These are phyloP conservation scores for Choiromyces venosus DNA, from an alignment of 495 filamentous ascomycete species.

Conservation along the genomic window DNA sequence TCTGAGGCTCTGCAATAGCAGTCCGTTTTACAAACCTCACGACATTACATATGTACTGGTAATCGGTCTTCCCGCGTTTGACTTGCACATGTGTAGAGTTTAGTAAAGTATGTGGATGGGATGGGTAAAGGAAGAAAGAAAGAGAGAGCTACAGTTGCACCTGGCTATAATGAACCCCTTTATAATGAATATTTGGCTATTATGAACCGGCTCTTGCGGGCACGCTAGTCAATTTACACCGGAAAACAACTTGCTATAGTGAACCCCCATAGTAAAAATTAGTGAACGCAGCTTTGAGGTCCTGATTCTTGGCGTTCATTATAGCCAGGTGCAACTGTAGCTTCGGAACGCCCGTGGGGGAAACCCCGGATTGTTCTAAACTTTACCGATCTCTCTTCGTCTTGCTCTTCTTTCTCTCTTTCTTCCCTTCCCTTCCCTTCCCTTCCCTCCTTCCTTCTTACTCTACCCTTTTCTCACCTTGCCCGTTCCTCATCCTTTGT, in stretches of 20 bases:
- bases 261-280: no score
- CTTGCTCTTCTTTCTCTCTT: neutral
- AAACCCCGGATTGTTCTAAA: neutral
- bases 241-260: no score
- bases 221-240: no score
- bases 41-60: neutral
- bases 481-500: neutral
- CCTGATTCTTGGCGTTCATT: no score
- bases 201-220: no score
- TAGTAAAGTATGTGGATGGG: neutral
- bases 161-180: no score
- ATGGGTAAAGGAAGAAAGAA: neutral
- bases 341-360: neutral
- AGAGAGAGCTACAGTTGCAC: no score
- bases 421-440: neutral
- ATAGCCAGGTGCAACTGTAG: no score
- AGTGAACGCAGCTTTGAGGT: no score
- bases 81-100: neutral
- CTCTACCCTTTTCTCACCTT: neutral
- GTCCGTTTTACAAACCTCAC: no score
- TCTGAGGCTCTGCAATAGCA: no score
- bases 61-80: neutral
- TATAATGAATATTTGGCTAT: no score
- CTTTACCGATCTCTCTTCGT: neutral
- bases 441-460: neutral